Evolutionary conservation across 768 basidiomycete genomes (phyloP).

Genomic region (Xerocomellus chrysenteron): DNA sequence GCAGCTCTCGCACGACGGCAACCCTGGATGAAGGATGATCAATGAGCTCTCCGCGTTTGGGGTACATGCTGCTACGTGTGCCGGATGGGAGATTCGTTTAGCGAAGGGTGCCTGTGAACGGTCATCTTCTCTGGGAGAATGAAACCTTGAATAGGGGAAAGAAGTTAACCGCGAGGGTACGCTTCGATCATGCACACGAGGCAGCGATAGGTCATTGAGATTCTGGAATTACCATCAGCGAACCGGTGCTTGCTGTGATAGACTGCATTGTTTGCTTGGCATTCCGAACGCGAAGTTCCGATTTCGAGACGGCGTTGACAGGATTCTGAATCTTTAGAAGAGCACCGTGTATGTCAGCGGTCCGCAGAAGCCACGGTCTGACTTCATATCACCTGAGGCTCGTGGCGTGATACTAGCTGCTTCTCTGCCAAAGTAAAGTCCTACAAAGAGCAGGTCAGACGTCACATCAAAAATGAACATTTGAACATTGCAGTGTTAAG

Average conservation of each 20-base stretch:
- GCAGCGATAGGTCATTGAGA: conserved; percentile 4
- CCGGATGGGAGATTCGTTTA: conserved; percentile 20
- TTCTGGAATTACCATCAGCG: conserved; percentile 3
- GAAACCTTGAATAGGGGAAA: background rate
- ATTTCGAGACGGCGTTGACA: background rate
- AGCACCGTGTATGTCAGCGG: background rate
- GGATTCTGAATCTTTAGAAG: background rate
- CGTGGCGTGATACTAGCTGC: background rate
- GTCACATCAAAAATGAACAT: no score
- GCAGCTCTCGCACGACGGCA: background rate
- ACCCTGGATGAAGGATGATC: conserved; percentile 1
- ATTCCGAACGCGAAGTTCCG: background rate
- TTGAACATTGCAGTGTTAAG: no score
- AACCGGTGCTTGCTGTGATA: conserved; percentile 8
- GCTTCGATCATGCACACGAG: conserved; percentile 16
- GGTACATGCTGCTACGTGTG: conserved; percentile 4
- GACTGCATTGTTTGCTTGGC: background rate
- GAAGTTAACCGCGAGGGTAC: conserved; percentile 2
- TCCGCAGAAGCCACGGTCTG: background rate
- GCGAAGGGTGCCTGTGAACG: conserved; percentile 21
- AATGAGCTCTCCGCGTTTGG: conserved; percentile 6
- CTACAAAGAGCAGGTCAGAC: no score
- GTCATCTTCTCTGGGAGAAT: conserved; percentile 12
- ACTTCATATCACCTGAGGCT: background rate
- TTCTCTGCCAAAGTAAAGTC: background rate